Conservation (phyloP, 371 early-diverging fungal genomes). For the Rhizopus microsporus region DNA sequence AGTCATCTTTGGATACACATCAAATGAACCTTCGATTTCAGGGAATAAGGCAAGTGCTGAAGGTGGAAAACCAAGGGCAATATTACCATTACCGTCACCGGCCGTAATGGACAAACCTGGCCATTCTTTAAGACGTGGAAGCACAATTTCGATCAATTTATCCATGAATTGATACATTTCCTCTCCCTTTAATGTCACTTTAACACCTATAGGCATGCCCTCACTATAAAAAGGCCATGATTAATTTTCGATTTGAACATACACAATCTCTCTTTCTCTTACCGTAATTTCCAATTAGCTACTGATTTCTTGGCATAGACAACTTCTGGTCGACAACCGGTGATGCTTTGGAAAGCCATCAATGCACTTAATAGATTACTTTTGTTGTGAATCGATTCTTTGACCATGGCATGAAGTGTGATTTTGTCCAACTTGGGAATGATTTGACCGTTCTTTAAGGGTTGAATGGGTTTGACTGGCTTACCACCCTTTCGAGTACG, state of each 20-base stretch:
- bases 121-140: conserved; percentile 95
- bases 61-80: conserved; percentile 82
- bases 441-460: conserved; percentile 47
- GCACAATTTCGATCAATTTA: conserved; percentile 89
- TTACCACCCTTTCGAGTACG: conserved; percentile 62
- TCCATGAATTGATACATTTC: conserved; percentile 94
- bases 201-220: conserved; percentile 90
- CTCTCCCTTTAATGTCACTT: conserved; percentile 78
- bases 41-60: conserved; percentile 90
- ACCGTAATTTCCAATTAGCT: conserved; percentile 82
- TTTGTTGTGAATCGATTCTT: conserved; percentile 88
- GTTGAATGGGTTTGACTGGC: conserved; percentile 57
- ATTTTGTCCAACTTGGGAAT: conserved; percentile 72
- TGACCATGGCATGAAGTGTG: conserved; percentile 77
- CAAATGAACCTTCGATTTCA: conserved; percentile 94
- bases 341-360: conserved; percentile 89
- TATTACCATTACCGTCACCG: conserved; percentile 84
- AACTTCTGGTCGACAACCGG: conserved; percentile 81
- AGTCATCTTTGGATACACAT: conserved; percentile 86
- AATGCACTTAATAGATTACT: conserved; percentile 84
- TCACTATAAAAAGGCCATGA: conserved; percentile 32
- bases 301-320: conserved; percentile 82
- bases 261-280: conserved; percentile 30
- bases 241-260: neutral
- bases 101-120: conserved; percentile 73